phyloP scores from a whole-genome alignment of 1,284 basidiomycete species.

The Fistulinella cinereoalba region DNA sequence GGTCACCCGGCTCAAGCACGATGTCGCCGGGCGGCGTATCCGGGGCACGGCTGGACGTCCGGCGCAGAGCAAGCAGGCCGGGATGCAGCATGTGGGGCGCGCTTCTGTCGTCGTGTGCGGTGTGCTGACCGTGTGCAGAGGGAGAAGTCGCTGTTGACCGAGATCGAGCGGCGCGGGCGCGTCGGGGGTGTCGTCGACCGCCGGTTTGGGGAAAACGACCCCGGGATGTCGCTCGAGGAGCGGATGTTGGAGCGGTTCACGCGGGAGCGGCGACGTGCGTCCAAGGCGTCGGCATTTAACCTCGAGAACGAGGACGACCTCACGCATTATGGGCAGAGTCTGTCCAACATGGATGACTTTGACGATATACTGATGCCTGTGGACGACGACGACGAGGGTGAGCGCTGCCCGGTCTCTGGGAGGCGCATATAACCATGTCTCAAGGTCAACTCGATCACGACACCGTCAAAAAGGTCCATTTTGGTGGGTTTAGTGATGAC shows the following conservation, averaged over 20 bases:
- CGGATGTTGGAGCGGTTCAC: slow-evolving; percentile 98
- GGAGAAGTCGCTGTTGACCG: slow-evolving; percentile 85
- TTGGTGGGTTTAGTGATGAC: slow-evolving; percentile 87
- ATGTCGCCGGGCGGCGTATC: slow-evolving; percentile 84
- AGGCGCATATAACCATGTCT: slow-evolving; percentile 8
- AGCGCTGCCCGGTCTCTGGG: slow-evolving; percentile 22
- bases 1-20: slow-evolving; percentile 89
- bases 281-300: slow-evolving; percentile 85
- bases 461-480: slow-evolving; percentile 70
- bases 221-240: slow-evolving; percentile 89
- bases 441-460: slow-evolving; percentile 64
- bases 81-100: slow-evolving; percentile 75
- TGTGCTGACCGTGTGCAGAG: slow-evolving; percentile 48
- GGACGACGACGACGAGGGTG: slow-evolving; percentile 57
- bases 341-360: slow-evolving; percentile 85
- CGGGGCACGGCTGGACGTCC: slow-evolving; percentile 85
- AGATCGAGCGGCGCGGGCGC: slow-evolving; percentile 75
- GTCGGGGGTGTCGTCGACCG: slow-evolving; percentile 91
- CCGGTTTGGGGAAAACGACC: slow-evolving; percentile 94
- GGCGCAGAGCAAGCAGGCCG: slow-evolving; percentile 81
- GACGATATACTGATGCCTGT: slow-evolving; percentile 73
- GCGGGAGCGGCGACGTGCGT: slow-evolving; percentile 76
- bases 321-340: slow-evolving; percentile 90
- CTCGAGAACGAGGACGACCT: slow-evolving; percentile 88
- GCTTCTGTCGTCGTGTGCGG: slow-evolving; percentile 25